Evolutionary conservation across 176 grass and related monocot species (phyloP), one percentile per base, ranked within the genome.

Genomic region (Metroxylon sagu): DNA sequence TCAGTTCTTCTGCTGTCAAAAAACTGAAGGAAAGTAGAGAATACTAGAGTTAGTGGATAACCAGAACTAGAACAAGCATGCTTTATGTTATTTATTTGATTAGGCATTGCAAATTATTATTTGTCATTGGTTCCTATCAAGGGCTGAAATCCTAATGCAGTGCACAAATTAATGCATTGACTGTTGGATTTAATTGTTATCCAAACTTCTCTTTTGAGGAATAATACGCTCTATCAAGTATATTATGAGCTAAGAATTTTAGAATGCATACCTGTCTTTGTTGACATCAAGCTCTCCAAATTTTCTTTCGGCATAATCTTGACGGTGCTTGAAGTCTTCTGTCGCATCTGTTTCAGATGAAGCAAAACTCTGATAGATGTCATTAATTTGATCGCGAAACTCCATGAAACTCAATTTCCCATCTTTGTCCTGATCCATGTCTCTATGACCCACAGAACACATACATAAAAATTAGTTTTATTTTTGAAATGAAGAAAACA

Each of bases 1-100:
- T 76, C 14, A 76, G 48, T 77, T 83, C 74, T 63, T 77, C 80
- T 35, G 69, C 61, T 39, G 61, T 72, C 67, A 82, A 25, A 77
- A 56, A 57, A 5, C 80, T 82, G 52, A 5, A 73, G 18, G 61
- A 1, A 19, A 26, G 14, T 26, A 14, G 8, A 14, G 35, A 43
- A 43, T 43, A 2, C 35, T 43, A 14, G 35, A 43, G 12, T 43
- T 43, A 43, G 35, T 43, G 35, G 12, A 43, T 43, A 43, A 14
- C 35, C 35, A 43, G 35, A 14, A 43, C 8, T 2, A 12, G 12
- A 43, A 43, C 35, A 43, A 43, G 12, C 8, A 43, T 43, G 35
- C 8, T 43, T 43, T 43, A 14, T 43, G 8, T 43, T 43, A 43
- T 43, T 8, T 43, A 43, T 12, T 43, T 43, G 10, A 14, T 35